Base-by-base conservation (phyloP, 768 basidiomycete genomes). In the Pulveroboletus sp. region DNA sequence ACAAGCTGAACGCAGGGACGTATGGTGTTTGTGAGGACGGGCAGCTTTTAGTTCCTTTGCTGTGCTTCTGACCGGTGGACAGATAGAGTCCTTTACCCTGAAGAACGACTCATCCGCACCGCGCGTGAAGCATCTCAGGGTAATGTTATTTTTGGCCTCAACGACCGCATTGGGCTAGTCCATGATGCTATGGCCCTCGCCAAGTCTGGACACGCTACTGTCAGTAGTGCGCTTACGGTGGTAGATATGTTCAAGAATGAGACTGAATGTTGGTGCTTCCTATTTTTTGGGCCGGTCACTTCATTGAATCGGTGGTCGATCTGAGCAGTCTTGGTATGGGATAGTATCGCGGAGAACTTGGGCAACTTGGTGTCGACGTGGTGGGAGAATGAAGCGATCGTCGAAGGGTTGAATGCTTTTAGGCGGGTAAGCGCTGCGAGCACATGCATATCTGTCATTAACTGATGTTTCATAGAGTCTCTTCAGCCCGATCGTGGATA, bases 1-100 rank as follows among this genome's bases (percentile, higher is more conserved):
- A 85, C 77, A 98, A 98, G 71, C 71, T 98, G 53, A 98, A 98
- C 63, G 86, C 86, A 3, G 85, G 85, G 35, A 93, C 92, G 1
- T 79, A 80, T 43, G 93, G 94, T 51, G 89, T 95, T 58, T 98
- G 91, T 91, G 57, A 54, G 91, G 1, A 32, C 39, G 75, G 9
- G n/a, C 34, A 30, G 10, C 47, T 53, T 19, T 23, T 7, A 17
- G 39, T 40, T 16, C 19, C 49, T 22, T 46, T 34, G 38, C 45
- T 47, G 20, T 49, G 23, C 47, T 34, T 40, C 45, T 47, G 19
- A 52, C 9, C 17, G 31, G 16, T 37, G 13, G 12, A 17, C 47
- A 91, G 90, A 86, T 68, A 89, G 93, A 26, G 92, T 94, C 19
- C 70, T 87, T 27, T 99, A 99, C 71, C 77, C 85, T 10, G 80